Conservation (phyloP, 2,329 filamentous ascomycete genomes). For the Raffaelea ambrosiae region DNA sequence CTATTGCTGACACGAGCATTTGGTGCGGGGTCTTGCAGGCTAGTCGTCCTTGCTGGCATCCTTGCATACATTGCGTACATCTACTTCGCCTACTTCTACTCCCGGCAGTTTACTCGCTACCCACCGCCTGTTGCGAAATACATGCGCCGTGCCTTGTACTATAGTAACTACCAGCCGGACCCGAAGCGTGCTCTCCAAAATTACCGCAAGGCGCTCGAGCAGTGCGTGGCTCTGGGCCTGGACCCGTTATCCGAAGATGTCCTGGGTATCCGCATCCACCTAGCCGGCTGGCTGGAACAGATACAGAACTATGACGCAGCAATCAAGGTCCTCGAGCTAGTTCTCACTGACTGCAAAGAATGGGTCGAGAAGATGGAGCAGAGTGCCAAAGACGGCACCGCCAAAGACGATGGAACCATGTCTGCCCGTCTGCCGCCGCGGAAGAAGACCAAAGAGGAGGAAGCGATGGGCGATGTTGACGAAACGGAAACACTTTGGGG, state of each 20-base stretch:
- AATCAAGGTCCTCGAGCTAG: slow-evolving; percentile 68
- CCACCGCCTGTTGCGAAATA: slow-evolving; percentile 67
- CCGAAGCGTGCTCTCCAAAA: slow-evolving; percentile 71
- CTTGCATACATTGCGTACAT: slow-evolving; percentile 29
- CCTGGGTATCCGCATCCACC: slow-evolving; percentile 76
- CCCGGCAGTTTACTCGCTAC: slow-evolving; percentile 45
- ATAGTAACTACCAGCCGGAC: slow-evolving; percentile 68
- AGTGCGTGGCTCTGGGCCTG: slow-evolving; percentile 65
- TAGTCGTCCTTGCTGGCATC: slow-evolving; percentile 23
- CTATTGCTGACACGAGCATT: too few species aligned
- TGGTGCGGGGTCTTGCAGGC: slow-evolving; percentile 23
- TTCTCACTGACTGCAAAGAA: slow-evolving; percentile 58
- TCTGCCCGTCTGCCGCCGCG: slow-evolving; percentile 4
- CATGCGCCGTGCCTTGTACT: slow-evolving; percentile 78
- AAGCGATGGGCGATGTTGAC: not conserved
- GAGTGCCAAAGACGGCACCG: slow-evolving; percentile 35
- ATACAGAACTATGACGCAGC: slow-evolving; percentile 61
- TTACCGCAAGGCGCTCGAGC: slow-evolving; percentile 70
- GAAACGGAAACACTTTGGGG: slow-evolving; percentile 41
- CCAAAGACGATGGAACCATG: slow-evolving; percentile 12
- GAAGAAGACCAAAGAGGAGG: not conserved
- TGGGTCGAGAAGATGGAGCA: slow-evolving; percentile 51
- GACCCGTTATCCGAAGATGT: slow-evolving; percentile 89
- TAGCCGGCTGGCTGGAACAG: slow-evolving; percentile 72
- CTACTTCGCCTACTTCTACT: slow-evolving; percentile 49